Evolutionary conservation across 2,329 filamentous ascomycete genomes (phyloP), one percentile per base, ranked within the genome.

Genomic region (Furcasterigmium sp.): DNA sequence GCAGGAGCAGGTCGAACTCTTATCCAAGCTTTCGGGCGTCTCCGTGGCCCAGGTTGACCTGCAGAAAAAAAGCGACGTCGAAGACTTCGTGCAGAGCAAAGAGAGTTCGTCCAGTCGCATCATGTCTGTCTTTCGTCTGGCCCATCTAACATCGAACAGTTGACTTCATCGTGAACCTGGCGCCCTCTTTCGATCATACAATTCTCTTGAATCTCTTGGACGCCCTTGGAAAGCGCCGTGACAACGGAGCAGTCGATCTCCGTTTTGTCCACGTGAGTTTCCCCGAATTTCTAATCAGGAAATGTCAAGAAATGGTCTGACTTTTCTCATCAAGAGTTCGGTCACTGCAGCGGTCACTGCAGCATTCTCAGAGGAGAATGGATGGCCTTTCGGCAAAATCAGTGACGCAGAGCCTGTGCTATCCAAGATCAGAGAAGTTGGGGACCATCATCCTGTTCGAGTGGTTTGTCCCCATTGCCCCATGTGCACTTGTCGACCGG

Each of bases 81-180:
- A 48, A 13, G 37, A 56, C 20, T 45, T 35, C 2, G 30, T 63
- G 4, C 14, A 53, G 4, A 19, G 42, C 13, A 51, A 62, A 37
- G 32, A 60, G 14, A 57, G 60, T 61, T 35, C 8, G 56, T 46
- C 20, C 1, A 14, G 4, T 1, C 7, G 8, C 29, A 29, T 18
- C 4, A 11, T 26, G 11, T 26, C 11, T 11, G 23, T 7, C 23
- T 26, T 7, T 26, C 23, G 23, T 26, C n/a, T 2, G 23, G 4
- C 5, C 8, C n/a, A 2, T 18, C 19, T 25, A 3, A 56, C 42
- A 17, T 13, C 8, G 34, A 18, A 26, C 41, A 66, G 64, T 67
- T 37, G 51, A 62, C 41, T 57, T 67, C 13, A 48, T 67, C 23
- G 43, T 68, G 13, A 58, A 68, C 40, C 59, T 56, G 3, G 62